Base-by-base conservation (phyloP, 257 asterid species). In the Solanum pimpinellifolium region DNA sequence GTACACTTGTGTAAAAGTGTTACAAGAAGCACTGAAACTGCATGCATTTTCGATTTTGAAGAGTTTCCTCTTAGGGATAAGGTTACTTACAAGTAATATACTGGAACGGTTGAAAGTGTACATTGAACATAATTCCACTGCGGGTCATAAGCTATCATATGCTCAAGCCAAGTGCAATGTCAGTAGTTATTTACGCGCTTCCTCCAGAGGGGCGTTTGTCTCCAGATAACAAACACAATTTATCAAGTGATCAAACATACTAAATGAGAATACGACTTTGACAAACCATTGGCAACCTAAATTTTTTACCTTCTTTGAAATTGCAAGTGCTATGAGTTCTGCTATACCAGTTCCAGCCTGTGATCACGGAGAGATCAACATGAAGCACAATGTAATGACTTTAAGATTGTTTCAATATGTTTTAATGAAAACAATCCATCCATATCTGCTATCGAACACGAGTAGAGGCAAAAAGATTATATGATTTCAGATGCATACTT, bases 271-370 rank as follows among this genome's bases (percentile, higher is more conserved):
- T 76, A 1, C 11, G 23, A 44, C 18, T 41, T 42, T 76, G 23
- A 76, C 7, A 23, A 1, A 33, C 35, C 35, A 33, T 33, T 23
- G 35, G 83, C 62, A 44, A 77, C n/a, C 60, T 25, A 25, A 77
- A 44, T 77, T 4, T 25, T 15, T 3, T 39, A 95, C 99, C 98
- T 93, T 92, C 89, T 94, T 95, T 18, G 98, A 95, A 52, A 96
- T 94, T 87, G 96, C 98, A 88, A 94, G 96, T 86, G 99, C 99
- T 86, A 97, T 95, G 80, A 97, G 97, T 90, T 97, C 98, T 11
- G 99, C 99, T 84, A 97, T 95, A 70, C 99, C 98, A 59, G 98
- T 97, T 86, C 99, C 99, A 88, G 99, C 99, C 98, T 96, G 95
- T 92, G 90, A 87, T 85, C 68, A 90, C 41, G 85, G 44, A 86